Evolutionary conservation across 2,329 filamentous ascomycete genomes (phyloP).

Genomic region (Trichoderma pleuroti): DNA sequence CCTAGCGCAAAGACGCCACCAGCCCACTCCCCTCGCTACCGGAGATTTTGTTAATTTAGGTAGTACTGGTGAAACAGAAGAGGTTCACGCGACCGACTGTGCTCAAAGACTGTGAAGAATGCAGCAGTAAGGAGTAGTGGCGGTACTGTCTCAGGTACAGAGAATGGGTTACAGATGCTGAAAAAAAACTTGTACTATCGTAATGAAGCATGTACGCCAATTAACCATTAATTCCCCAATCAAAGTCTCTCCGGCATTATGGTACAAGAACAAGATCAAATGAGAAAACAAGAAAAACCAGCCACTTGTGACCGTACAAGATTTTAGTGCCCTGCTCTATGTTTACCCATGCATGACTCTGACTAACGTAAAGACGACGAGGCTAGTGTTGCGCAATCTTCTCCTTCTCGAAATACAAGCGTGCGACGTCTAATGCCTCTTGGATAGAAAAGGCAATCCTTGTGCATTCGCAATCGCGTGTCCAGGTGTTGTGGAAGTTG

Average conservation of each 20-base stretch:
- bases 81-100: background rate
- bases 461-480: slow-evolving; percentile 8
- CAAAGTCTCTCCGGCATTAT: background rate
- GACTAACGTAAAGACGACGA: background rate
- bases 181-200: background rate
- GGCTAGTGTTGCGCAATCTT: background rate
- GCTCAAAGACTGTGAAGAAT: background rate
- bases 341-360: background rate
- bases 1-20: background rate
- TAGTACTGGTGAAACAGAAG: background rate
- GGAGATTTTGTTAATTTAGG: background rate
- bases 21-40: background rate
- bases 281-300: background rate
- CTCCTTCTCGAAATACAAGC: slow-evolving; percentile 11
- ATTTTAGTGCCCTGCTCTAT: background rate
- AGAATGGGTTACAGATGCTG: background rate
- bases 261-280: background rate
- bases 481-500: slow-evolving; percentile 13
- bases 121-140: background rate
- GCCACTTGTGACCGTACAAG: background rate
- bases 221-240: background rate
- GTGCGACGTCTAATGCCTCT: slow-evolving; percentile 1
- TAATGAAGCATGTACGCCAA: background rate
- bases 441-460: background rate
- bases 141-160: background rate